Evolutionary conservation across 140 eudicot species (phyloP), one percentile per base, ranked within the genome.

Genomic region (Anethum foeniculum): DNA sequence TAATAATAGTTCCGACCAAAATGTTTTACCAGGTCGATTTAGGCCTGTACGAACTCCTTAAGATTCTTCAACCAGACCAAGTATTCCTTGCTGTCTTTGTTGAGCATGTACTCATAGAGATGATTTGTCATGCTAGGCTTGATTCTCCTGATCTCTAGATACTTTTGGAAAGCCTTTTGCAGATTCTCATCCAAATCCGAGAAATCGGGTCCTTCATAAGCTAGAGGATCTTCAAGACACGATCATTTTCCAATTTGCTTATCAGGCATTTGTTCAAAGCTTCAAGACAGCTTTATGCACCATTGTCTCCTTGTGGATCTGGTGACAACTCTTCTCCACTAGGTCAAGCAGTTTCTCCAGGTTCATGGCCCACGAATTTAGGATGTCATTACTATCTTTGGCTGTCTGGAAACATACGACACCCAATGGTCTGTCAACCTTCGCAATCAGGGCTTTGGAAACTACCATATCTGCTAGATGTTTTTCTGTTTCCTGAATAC

Each of bases 251-350:
- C 38, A 34, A 47, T 38, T n/a, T 19, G 39, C 60, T 41, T 7
- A 44, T 41, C 5, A n/a, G 60, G 75, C 75, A 39, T 13, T 62
- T 78, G 5, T 25, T 86, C 83, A 91, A 77, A 82, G 89, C 83
- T 82, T 87, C 51, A 92, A 78, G 49, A 89, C 93, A 23, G 91
- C 90, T 85, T 93, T 93, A 86, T 93, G 97, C 73, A 93, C 92
- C 98, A 94, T 94, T 34, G 97, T 94, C 86, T 94, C 98, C 91
- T 94, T 92, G 89, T 94, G 98, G 78, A 94, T 92, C 84, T 94
- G 98, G 80, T 92, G 96, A 84, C 97, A 92, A 83, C 97, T 94
- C 85, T 94, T 94, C 87, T 91, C 97, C 34, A 94, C 97, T 38
- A 91, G 96, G 85, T 91, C 98, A 38, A 90, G 97, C 78, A 94